Evolutionary conservation across 306 rosid species (phyloP).

Genomic region (Castanea crenata): DNA sequence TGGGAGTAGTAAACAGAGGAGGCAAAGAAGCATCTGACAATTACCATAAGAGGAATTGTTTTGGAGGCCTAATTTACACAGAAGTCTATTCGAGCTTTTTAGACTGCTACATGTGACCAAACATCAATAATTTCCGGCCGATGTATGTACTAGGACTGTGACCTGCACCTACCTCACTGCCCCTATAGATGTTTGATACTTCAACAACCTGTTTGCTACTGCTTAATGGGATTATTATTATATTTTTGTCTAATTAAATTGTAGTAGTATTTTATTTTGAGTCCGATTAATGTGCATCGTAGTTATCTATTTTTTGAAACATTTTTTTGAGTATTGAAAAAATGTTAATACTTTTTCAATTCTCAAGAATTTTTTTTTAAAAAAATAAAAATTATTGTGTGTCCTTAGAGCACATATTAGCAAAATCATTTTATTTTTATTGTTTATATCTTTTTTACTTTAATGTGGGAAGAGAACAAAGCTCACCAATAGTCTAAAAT

Average conservation of each 20-base stretch:
- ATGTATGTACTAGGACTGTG: not conserved
- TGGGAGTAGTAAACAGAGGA: not conserved
- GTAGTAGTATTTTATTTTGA: not conserved
- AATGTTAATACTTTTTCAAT: too few species aligned
- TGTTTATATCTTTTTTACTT: not conserved
- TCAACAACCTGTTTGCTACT: not conserved
- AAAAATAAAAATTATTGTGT: too few species aligned
- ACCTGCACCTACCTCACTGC: not conserved
- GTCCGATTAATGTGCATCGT: too few species aligned
- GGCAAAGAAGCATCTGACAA: not conserved
- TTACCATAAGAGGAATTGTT: slow-evolving; percentile 2
- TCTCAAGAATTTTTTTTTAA: too few species aligned
- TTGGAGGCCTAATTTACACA: not conserved
- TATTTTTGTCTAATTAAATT: not conserved
- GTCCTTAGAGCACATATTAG: too few species aligned
- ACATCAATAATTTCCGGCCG: slow-evolving; percentile 14
- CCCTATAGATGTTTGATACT: not conserved
- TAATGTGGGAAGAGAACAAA: not conserved
- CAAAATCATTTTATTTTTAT: too few species aligned
- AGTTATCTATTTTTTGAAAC: too few species aligned
- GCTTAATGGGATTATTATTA: not conserved
- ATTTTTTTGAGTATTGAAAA: too few species aligned
- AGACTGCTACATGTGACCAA: slow-evolving; percentile 26
- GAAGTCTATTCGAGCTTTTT: not conserved
- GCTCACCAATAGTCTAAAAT: too few species aligned